Base-by-base conservation (phyloP, 108 stramenopile genomes). In the Mediolabrus comicus region DNA sequence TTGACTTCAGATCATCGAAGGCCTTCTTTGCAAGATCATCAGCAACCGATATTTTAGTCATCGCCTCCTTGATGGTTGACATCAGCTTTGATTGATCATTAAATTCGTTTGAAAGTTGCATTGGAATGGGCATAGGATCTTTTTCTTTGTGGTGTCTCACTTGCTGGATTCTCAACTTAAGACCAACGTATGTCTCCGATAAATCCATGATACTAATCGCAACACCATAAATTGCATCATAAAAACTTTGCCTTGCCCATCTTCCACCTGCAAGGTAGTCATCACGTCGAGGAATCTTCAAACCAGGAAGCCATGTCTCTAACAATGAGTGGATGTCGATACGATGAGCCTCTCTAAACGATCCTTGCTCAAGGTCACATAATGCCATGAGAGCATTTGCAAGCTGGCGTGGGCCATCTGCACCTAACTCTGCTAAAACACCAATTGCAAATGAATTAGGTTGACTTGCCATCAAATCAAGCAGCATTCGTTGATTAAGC, bases 241-340 rank as follows among this genome's bases (percentile, higher is more conserved):
- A 95, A 77, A 89, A 95, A 36, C 88, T 90, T 61, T 92, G 90
- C 36, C 90, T 65, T 4, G 95, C 95, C 95, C 95, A 95, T 22
- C 92, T 41, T 35, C 95, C 95, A 36, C 95, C 95, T 24, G 95
- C 95, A 55, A 95, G 74, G 72, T 95, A 93, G 68, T 95, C 90
- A 32, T 92, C 89, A 3, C 95, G 77, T 25, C 85, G 64, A 22
- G 95, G 95, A 61, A 95, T 83, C 56, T 85, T 84, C 32, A 92
- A 51, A 11, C 90, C 91, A 46, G 89, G 92, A n/a, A 92, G 79
- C 95, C 92, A 95, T 33, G 77, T 87, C 66, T 92, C 90, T 3
- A 95, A 76, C 24, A 95, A 78, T 8, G 77, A 66, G 55, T 90
- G 87, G 83, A 93, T 89, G 62, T 95, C 80, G 36, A 95, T 74